phyloP scores from a whole-genome alignment of 2,329 filamentous ascomycete genomes.

The Penicillium digitatum region DNA sequence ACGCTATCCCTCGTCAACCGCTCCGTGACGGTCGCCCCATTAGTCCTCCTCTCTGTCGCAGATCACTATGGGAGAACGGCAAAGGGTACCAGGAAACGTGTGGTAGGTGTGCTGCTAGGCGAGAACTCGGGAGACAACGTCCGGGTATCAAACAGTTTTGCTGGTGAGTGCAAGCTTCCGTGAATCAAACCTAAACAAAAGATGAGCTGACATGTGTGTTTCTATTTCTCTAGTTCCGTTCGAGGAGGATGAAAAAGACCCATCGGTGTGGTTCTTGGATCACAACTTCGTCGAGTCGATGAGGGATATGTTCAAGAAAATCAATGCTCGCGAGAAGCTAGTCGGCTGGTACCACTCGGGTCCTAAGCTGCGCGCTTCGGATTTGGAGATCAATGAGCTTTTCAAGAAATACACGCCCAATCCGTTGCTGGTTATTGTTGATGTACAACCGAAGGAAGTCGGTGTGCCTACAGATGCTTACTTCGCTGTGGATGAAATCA shows the following conservation, averaged over 20 bases:
- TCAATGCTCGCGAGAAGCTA: slow-evolving; percentile 97
- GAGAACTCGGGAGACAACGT: slow-evolving; percentile 96
- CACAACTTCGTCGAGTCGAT: slow-evolving; percentile 99
- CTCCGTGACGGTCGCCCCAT: slow-evolving; percentile 93
- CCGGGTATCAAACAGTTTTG: slow-evolving; percentile 97
- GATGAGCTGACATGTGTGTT: slow-evolving; percentile 19
- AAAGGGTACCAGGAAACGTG: slow-evolving; percentile 81
- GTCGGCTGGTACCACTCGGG: slow-evolving; percentile 99
- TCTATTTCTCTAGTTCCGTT: slow-evolving; percentile 68
- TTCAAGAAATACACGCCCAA: slow-evolving; percentile 99
- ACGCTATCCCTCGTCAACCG: slow-evolving; percentile 90
- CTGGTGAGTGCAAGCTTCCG: slow-evolving; percentile 58
- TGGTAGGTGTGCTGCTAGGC: slow-evolving; percentile 89
- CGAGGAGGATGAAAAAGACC: slow-evolving; percentile 97
- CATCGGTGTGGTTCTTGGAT: slow-evolving; percentile 97
- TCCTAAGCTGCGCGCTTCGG: slow-evolving; percentile 91
- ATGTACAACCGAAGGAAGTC: slow-evolving; percentile 96
- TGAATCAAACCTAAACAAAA: background rate
- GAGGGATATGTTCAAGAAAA: slow-evolving; percentile 99
- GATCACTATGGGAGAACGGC: slow-evolving; percentile 96
- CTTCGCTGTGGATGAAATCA: slow-evolving; percentile 99
- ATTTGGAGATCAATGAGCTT: slow-evolving; percentile 98
- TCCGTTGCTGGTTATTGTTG: slow-evolving; percentile 92
- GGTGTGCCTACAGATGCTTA: slow-evolving; percentile 98
- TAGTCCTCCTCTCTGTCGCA: slow-evolving; percentile 95